Percentiles rank a stretch among this genome's conserved stretches.
These are phyloP conservation scores for Lichina pygmaea DNA, from an alignment of 495 filamentous ascomycete species.

Conservation along the genomic window DNA sequence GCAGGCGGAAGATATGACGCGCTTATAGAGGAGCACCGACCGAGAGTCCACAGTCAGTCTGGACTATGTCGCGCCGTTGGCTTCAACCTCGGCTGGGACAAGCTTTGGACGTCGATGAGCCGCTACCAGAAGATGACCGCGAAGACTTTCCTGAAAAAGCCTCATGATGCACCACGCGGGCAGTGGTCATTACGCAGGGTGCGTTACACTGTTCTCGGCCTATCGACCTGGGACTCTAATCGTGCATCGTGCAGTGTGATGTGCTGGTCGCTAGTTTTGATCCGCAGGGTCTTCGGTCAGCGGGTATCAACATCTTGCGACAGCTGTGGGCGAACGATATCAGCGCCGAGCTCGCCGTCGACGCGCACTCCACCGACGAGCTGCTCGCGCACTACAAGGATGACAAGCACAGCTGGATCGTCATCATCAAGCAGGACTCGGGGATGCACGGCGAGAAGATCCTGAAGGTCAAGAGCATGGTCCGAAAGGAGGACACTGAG, in stretches of 20 bases:
- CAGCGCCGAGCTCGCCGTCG: conserved; percentile 68
- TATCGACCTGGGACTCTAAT: not conserved
- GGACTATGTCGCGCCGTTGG: conserved; percentile 51
- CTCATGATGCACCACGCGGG: conserved; percentile 17
- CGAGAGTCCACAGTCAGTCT: conserved; percentile 21
- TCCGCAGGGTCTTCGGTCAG: conserved; percentile 42
- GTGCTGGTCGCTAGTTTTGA: conserved; percentile 77
- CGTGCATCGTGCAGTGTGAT: conserved; percentile 33
- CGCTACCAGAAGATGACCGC: conserved; percentile 30
- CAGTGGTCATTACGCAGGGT: conserved; percentile 37
- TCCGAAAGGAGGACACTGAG: conserved; percentile 60
- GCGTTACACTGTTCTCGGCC: conserved; percentile 7
- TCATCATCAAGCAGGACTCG: conserved; percentile 62
- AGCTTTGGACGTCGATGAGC: conserved; percentile 37
- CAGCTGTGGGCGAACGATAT: conserved; percentile 64
- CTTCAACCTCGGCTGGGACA: conserved; percentile 77
- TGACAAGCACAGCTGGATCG: conserved; percentile 62
- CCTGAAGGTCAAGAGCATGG: conserved; percentile 50
- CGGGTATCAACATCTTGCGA: conserved; percentile 45
- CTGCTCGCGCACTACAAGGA: conserved; percentile 34
- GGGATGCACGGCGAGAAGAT: conserved; percentile 23
- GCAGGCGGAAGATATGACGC: conserved; percentile 84
- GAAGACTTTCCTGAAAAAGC: conserved; percentile 41
- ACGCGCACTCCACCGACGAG: conserved; percentile 44
- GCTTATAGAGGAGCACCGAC: conserved; percentile 45